Conservation (phyloP, 1,139 yeast genomes). For the Magnusiomyces magnusii region DNA sequence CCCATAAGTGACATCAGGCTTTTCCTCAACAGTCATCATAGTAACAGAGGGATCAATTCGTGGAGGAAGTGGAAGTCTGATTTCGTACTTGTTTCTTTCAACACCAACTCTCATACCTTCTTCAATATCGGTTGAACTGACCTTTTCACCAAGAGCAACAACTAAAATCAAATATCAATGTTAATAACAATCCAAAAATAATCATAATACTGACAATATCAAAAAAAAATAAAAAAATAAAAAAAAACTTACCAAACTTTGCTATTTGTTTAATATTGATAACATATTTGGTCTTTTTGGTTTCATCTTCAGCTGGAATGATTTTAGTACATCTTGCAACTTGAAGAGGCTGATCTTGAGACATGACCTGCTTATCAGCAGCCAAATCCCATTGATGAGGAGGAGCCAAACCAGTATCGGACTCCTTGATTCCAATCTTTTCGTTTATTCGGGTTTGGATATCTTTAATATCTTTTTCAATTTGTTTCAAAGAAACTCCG, state of each 20-base stretch:
- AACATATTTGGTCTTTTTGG: conserved; percentile 83
- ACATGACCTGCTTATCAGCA: conserved; percentile 92
- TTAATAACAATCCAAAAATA: not conserved
- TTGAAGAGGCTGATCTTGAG: conserved; percentile 91
- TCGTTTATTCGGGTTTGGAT: conserved; percentile 85
- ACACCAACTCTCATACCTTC: conserved; percentile 99
- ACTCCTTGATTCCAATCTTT: conserved; percentile 86
- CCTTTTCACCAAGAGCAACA: conserved; percentile 92
- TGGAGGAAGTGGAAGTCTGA: conserved; percentile 95
- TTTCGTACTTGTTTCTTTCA: conserved; percentile 93
- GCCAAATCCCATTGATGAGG: conserved; percentile 96
- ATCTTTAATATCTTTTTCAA: conserved; percentile 77
- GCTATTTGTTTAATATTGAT: conserved; percentile 98
- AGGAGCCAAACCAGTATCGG: conserved; percentile 93
- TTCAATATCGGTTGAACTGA: conserved; percentile 96
- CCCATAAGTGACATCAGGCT: conserved; percentile 75
- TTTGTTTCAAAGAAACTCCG: conserved; percentile 66
- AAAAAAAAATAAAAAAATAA: not conserved
- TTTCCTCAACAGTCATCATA: conserved; percentile 99
- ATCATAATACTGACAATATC: not conserved
- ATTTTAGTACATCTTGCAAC: conserved; percentile 98
- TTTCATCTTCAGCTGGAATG: conserved; percentile 61
- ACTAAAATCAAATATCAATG: no score
- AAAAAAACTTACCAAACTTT: conserved; percentile 44
- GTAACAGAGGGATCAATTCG: conserved; percentile 96